Base-by-base conservation (phyloP, 2,329 filamentous ascomycete species). In the Phialocephala sp. region DNA sequence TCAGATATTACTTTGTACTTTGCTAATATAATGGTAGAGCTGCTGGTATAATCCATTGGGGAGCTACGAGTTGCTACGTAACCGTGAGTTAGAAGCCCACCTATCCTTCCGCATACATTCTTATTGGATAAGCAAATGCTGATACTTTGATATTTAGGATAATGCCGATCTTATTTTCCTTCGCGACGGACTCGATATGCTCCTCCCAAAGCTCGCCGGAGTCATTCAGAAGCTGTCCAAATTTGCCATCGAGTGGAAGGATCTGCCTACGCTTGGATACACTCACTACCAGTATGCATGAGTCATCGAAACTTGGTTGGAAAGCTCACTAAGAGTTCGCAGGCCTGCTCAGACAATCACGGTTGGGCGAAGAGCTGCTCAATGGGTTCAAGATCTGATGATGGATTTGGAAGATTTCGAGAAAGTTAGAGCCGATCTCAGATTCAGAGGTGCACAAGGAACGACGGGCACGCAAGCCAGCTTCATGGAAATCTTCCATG, bases 31-130 rank as follows among this genome's bases (percentile, higher is more conserved):
- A 32, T 32, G 27, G 27, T 32, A 32, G 27, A 32, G 92, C 92
- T 9, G 91, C 91, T 18, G 91, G 91, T 39, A 91, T 95, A 72
- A 94, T 97, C 66, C 93, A 97, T 77, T 88, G 85, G 77, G 90
- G 89, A 70, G 71, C 73, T 37, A 74, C 73, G 18, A 68, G 66
- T 3, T 74, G 71, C 56, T 72, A 70, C 62, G 64, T 65, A 27
- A 68, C 47, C 24, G 60, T 54, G 39, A 39, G 50, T 41, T 14
- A 41, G 37, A 18, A 41, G 11, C 37, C 2, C 37, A 41, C 2
- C 59, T 37, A 20, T 55, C 4, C 12, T 1, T 4, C 24, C 15
- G 12, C 8, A 15, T 35, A 50, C 37, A n/a, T 35, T 43, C 20
- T 14, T 54, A 27, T 11, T 24, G 41, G 15, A 32, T 56, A 24